Evolutionary conservation across 495 filamentous ascomycete species (phyloP), one percentile per base, ranked within the genome.

Genomic region (Melanomma pulvis-pyrius): DNA sequence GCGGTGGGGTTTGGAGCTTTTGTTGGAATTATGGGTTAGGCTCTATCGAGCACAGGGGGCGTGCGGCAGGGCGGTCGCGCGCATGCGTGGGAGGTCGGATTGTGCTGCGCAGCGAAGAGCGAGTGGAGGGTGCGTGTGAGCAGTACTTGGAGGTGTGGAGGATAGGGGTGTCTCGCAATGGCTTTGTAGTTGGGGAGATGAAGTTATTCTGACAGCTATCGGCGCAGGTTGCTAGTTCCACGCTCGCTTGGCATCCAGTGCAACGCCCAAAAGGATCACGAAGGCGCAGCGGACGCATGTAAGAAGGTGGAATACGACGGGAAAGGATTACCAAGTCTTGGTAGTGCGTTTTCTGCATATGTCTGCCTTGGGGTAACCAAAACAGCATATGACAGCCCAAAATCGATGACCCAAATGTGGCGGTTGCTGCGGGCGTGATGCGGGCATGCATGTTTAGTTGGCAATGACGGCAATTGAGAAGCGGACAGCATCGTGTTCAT

Each of bases 11-110:
- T 49, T 17, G 63, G 41, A 39, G 61, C n/a, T 46, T 68, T 68
- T 61, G 61, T 61, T 55, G 59, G 32, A 52, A 59, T 46, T 61
- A 48, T 59, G 54, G 41, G 55, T 50, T 39, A 63, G 58, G 56
- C 63, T 61, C 65, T 25, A 68, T 41, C 32, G 57, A 58, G 60
- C 60, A 44, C 64, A 68, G 64, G 68, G 68, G 48, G 9, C 9
- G n/a, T 65, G 54, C 41, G 41, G 36, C 12, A 17, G 48, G n/a
- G 21, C 49, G 22, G 47, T 55, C 32, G 61, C 34, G 21, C 44
- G 69, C 69, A 71, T 71, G 61, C 61, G 69, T 28, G 28, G 36
- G 21, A 21, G 34, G 34, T 25, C n/a, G 25, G 61, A 26, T 63
- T 26, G 41, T 5, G 61, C 52, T 17, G 64, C 13, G 29, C 17